Evolutionary conservation across 2,329 filamentous ascomycete genomes (phyloP), one percentile per base, ranked within the genome.

Genomic region (Scortechinia acanthostroma): DNA sequence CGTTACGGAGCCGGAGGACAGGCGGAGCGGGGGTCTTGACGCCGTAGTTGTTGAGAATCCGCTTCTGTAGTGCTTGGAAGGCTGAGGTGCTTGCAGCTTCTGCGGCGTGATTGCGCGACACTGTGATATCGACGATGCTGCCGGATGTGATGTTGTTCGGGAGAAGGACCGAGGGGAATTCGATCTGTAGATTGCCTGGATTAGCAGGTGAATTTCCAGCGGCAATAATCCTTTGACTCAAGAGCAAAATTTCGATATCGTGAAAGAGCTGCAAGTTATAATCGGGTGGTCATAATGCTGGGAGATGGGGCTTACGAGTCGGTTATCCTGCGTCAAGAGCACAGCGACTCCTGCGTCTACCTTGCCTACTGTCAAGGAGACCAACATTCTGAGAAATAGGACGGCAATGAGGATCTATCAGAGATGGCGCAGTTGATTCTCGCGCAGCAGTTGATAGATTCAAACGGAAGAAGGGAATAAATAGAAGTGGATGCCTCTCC

Each of bases 331-430:
- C 42, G 93, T 98, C 59, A 98, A 73, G 46, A 98, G 83, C 50
- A 98, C 93, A 43, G 93, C 95, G 61, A 98, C 91, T 68, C 93
- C 93, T 58, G 93, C 93, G 68, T 98, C 93, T 68, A 98, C 93
- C 73, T 98, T 98, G 74, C 93, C 93, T 67, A 98, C 93, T 43
- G 91, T 97, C 62, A 98, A 77, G 53, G 93, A 97, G 68, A 98
- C 88, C 60, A 97, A 77, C 93, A 98, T 97, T 43, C 62, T 76
- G 55, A 45, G 46, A 43, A 37, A n/a, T n/a, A n/a, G n/a, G n/a
- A n/a, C n/a, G n/a, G n/a, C n/a, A n/a, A n/a, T n/a, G n/a, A n/a
- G n/a, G n/a, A n/a, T n/a, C n/a, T n/a, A n/a, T n/a, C n/a, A n/a
- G n/a, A n/a, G n/a, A n/a, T n/a, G n/a, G n/a, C n/a, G n/a, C n/a